Evolutionary conservation across 2,329 filamentous ascomycete genomes (phyloP), one percentile per base, ranked within the genome.

Genomic region (Orbilia oligospora): DNA sequence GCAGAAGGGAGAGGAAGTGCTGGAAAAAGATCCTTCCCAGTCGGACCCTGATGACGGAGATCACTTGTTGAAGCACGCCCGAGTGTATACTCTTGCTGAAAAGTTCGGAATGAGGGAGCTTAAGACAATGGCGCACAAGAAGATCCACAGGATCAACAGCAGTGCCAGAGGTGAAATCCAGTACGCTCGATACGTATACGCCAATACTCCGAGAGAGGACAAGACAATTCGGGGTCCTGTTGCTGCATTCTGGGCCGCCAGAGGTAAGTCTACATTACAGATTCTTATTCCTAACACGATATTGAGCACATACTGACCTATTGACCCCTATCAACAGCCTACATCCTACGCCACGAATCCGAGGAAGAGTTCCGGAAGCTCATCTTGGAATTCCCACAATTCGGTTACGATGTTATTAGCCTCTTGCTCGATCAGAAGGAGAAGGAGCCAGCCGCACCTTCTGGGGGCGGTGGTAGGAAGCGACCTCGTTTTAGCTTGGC

Each of bases 151-250:
- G 84, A 92, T 97, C 82, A 91, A 94, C 83, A 93, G 91, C 53
- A 97, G 92, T 0, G 93, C 93, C 41, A 91, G 91, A 85, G 94
- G 93, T 84, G 94, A 97, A 87, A 94, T 97, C 83, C 90, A 91
- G 27, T 97, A 97, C 84, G 94, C 94, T 8, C 90, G 93, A 84
- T 97, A 94, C 86, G 92, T 97, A 36, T 97, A 97, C 86, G 90
- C 89, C 78, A 90, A 93, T 85, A 96, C 92, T 10, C 84, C 86
- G 69, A 85, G 87, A 61, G 89, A 92, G 78, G 93, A 97, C 84
- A 86, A 85, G 12, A 89, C 89, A 1, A 93, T 97, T 82, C 90
- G 94, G 81, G 92, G 90, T 80, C 93, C 94, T 0, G 90, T 97
- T 64, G 93, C 93, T n/a, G 91, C 91, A 69, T 97, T 97, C 87